Conservation (phyloP, 768 basidiomycete species). For the Ramaria sp. region DNA sequence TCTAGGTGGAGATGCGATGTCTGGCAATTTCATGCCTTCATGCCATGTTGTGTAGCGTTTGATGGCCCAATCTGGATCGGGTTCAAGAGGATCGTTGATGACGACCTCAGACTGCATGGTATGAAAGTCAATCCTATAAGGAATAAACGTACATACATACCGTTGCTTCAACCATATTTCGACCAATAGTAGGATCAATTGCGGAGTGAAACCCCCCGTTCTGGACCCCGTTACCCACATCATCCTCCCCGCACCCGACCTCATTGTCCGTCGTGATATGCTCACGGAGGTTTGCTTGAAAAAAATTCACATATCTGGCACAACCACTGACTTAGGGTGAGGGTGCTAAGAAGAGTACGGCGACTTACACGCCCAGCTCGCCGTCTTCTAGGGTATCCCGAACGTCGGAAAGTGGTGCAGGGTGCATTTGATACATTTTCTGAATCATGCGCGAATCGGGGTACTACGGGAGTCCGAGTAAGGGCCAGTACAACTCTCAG, state of each 20-base stretch:
- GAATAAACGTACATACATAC: background rate
- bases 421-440: background rate
- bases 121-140: background rate
- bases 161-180: background rate
- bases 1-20: background rate
- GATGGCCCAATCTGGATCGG: background rate
- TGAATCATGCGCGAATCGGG: background rate
- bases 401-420: background rate
- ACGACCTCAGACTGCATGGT: background rate
- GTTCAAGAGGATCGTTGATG: background rate
- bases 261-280: background rate
- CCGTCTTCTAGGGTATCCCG: background rate
- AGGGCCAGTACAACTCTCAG: background rate
- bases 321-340: no score
- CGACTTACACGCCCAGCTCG: background rate
- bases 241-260: background rate
- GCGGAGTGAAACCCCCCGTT: conserved; percentile 2
- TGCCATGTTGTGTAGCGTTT: background rate
- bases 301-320: background rate
- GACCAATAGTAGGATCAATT: background rate
- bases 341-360: no score
- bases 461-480: background rate
- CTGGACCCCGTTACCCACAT: background rate
- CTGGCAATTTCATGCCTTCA: background rate
- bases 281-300: conserved; percentile 5